A percentile compares a stretch with the other conserved stretches of the same genome.
Evolutionary conservation across 2,329 filamentous ascomycete species (phyloP).

Genomic region (Nigrospora osmanthi): DNA sequence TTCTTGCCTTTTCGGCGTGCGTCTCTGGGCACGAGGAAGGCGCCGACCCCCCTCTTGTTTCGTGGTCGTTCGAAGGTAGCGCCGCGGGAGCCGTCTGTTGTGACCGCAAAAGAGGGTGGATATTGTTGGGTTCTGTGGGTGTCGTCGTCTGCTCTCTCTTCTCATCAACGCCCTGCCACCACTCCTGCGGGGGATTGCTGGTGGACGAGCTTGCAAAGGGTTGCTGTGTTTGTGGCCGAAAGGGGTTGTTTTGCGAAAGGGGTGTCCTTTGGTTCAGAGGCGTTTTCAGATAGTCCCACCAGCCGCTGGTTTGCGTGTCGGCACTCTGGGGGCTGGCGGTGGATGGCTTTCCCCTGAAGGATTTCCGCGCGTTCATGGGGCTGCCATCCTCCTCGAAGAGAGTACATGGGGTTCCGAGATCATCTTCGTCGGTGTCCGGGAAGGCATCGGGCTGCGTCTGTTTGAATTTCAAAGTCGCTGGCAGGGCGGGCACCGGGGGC

Average conservation of each 20-base stretch:
- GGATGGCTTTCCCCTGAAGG: slow-evolving; percentile 27
- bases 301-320: slow-evolving; percentile 55
- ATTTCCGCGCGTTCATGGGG: slow-evolving; percentile 29
- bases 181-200: slow-evolving; percentile 10
- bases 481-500: slow-evolving; percentile 55
- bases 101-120: too few species aligned
- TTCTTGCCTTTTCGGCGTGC: slow-evolving; percentile 28
- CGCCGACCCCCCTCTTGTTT: slow-evolving; percentile 1
- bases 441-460: slow-evolving; percentile 14
- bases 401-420: slow-evolving; percentile 48
- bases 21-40: slow-evolving; percentile 13
- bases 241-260: slow-evolving; percentile 28
- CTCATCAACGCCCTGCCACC: slow-evolving; percentile 16
- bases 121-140: background rate
- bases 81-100: too few species aligned
- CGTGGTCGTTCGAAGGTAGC: too few species aligned
- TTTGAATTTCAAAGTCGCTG: slow-evolving; percentile 31
- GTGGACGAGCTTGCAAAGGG: slow-evolving; percentile 6
- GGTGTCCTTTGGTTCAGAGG: slow-evolving; percentile 28
- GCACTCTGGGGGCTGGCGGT: slow-evolving; percentile 38
- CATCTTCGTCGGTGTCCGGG: slow-evolving; percentile 38
- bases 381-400: slow-evolving; percentile 64
- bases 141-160: slow-evolving; percentile 4
- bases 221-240: slow-evolving; percentile 25
- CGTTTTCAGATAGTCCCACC: slow-evolving; percentile 72